These are phyloP conservation scores for Gracilaria caudata DNA, from an alignment of 23 red algal genomes.

Conservation along the genomic window DNA sequence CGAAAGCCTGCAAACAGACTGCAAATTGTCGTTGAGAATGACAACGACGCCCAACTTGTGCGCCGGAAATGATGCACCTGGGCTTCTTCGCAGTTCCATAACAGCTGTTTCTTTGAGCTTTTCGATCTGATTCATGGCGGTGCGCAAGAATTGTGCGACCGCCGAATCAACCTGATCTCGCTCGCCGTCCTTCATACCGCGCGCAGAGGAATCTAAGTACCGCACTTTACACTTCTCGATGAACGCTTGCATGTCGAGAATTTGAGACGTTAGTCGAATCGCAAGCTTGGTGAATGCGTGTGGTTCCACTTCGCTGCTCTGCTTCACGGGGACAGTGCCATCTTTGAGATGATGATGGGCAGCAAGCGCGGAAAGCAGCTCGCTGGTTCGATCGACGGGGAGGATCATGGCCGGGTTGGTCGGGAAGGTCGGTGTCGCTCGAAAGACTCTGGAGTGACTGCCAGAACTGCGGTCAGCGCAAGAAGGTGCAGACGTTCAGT, in stretches of 20 bases:
- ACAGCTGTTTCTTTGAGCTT: conserved; percentile 46
- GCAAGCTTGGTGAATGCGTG: conserved; percentile 41
- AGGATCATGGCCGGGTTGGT: conserved; percentile 23
- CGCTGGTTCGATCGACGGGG: conserved; percentile 56
- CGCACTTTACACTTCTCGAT: conserved; percentile 26
- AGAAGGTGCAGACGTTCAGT: not conserved
- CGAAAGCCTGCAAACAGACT: conserved; percentile 12
- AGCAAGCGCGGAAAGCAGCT: conserved; percentile 38
- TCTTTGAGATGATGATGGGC: conserved; percentile 25
- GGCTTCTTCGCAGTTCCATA: conserved; percentile 3
- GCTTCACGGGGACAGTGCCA: conserved; percentile 5
- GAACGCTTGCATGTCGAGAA: conserved; percentile 34
- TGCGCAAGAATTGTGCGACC: conserved; percentile 41
- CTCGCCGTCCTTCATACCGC: conserved; percentile 50
- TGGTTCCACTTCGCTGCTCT: conserved; percentile 26
- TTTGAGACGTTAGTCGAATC: conserved; percentile 32
- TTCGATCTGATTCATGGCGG: conserved; percentile 43
- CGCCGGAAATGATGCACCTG: conserved; percentile 51
- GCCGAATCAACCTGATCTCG: conserved; percentile 55
- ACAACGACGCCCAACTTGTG: conserved; percentile 62
- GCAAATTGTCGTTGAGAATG: conserved; percentile 57
- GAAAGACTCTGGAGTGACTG: conserved; percentile 1
- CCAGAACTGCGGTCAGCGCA: not conserved
- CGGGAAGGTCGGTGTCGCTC: not conserved
- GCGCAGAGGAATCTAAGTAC: conserved; percentile 50